These are phyloP conservation scores for Starmera pachycereana DNA, from an alignment of 805 yeast genomes.

Conservation along the genomic window DNA sequence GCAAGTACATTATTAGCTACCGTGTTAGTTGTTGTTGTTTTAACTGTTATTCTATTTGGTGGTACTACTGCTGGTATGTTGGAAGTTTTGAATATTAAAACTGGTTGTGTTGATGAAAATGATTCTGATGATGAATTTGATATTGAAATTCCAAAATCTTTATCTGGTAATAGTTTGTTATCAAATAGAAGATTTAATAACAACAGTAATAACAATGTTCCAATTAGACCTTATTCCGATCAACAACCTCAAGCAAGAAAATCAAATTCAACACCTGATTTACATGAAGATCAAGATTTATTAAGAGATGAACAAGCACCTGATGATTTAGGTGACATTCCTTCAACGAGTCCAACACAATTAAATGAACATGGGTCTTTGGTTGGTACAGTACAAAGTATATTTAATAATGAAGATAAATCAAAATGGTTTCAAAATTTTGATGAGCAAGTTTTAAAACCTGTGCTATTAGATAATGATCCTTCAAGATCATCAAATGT, in stretches of 20 bases:
- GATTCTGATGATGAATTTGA: constrained; percentile 94
- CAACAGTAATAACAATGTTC: not conserved
- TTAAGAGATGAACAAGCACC: constrained; percentile 15
- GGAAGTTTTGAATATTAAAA: constrained; percentile 84
- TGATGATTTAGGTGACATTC: constrained; percentile 15
- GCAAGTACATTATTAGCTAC: constrained; percentile 87
- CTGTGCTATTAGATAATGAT: constrained; percentile 66
- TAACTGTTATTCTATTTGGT: constrained; percentile 93
- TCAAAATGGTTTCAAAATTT: constrained; percentile 89
- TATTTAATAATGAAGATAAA: constrained; percentile 52
- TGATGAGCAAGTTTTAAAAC: constrained; percentile 90
- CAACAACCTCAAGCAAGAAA: constrained; percentile 1
- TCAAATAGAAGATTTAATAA: constrained; percentile 10
- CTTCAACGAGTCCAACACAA: constrained; percentile 14
- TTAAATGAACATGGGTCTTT: constrained; percentile 5
- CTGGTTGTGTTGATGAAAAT: constrained; percentile 78
- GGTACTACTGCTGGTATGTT: constrained; percentile 98
- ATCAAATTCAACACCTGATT: constrained; percentile 13
- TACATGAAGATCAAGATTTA: constrained; percentile 13
- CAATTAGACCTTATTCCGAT: constrained; percentile 20
- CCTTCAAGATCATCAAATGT: not conserved
- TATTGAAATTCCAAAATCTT: constrained; percentile 54
- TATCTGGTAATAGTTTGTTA: constrained; percentile 8
- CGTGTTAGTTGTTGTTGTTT: constrained; percentile 89
- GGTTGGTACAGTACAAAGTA: constrained; percentile 16